Evolutionary conservation across 306 rosid species (phyloP).

Genomic region (Cicer pinnatifidum): DNA sequence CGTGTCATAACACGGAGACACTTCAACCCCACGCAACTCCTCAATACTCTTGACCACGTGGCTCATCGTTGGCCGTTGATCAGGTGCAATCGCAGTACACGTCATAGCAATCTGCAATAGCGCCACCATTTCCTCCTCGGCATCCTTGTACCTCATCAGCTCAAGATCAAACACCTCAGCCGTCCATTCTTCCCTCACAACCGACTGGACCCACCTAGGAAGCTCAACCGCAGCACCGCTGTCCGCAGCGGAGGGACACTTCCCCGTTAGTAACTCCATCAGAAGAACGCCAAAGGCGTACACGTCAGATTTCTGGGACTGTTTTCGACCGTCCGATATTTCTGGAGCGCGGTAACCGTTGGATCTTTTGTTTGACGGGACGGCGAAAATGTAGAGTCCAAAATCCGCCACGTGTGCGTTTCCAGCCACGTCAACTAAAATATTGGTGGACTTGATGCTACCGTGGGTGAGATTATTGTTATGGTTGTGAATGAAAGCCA

Average conservation of each 20-base stretch:
- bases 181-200: slow-evolving; percentile 92
- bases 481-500: slow-evolving; percentile 68
- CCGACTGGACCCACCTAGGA: slow-evolving; percentile 88
- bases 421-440: slow-evolving; percentile 66
- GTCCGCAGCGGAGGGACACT: slow-evolving; percentile 69
- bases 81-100: slow-evolving; percentile 59
- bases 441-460: slow-evolving; percentile 82
- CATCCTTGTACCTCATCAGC: slow-evolving; percentile 86
- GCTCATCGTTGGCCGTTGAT: slow-evolving; percentile 83
- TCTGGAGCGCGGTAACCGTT: slow-evolving; percentile 89
- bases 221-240: slow-evolving; percentile 53
- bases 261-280: slow-evolving; percentile 83
- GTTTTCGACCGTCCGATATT: slow-evolving; percentile 60
- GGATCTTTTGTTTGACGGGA: slow-evolving; percentile 48
- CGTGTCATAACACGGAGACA: slow-evolving; percentile 57
- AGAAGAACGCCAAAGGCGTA: slow-evolving; percentile 79
- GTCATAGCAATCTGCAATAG: slow-evolving; percentile 70
- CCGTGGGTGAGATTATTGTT: slow-evolving; percentile 64
- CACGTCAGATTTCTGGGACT: slow-evolving; percentile 71
- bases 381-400: slow-evolving; percentile 64
- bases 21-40: slow-evolving; percentile 69
- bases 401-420: slow-evolving; percentile 72
- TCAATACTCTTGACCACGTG: slow-evolving; percentile 83
- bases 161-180: slow-evolving; percentile 95
- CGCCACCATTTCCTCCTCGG: slow-evolving; percentile 93